These are phyloP conservation scores for Calocera cornea DNA, from an alignment of 768 basidiomycete genomes.

Conservation along the genomic window DNA sequence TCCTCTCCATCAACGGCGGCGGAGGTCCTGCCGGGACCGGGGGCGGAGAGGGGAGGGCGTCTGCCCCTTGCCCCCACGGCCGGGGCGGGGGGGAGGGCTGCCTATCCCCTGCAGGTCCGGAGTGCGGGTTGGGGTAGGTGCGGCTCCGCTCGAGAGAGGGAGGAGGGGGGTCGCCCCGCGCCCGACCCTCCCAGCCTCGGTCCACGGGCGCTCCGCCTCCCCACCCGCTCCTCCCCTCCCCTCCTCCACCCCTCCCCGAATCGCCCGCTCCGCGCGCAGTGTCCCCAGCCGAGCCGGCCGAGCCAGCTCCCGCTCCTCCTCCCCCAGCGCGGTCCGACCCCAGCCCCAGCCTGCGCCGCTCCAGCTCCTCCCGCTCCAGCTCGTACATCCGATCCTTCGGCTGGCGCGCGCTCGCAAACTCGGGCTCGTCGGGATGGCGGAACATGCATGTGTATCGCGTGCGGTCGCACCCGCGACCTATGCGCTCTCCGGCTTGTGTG, in stretches of 20 bases:
- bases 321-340: not conserved
- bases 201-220: too few species aligned
- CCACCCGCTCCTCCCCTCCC: not conserved
- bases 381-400: not conserved
- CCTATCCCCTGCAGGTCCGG: not conserved
- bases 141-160: too few species aligned
- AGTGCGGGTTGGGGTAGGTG: too few species aligned
- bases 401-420: not conserved
- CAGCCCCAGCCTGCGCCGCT: not conserved
- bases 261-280: too few species aligned
- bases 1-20: too few species aligned
- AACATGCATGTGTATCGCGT: not conserved
- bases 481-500: not conserved
- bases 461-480: not conserved
- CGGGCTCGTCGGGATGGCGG: not conserved
- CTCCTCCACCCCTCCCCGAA: not conserved
- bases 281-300: too few species aligned
- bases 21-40: not conserved
- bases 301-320: not conserved
- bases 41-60: not conserved
- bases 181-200: too few species aligned
- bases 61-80: not conserved
- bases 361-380: not conserved
- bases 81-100: not conserved
- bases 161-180: too few species aligned